Evolutionary conservation across 2,329 filamentous ascomycete species (phyloP).

Genomic region (Basipetospora sp.): DNA sequence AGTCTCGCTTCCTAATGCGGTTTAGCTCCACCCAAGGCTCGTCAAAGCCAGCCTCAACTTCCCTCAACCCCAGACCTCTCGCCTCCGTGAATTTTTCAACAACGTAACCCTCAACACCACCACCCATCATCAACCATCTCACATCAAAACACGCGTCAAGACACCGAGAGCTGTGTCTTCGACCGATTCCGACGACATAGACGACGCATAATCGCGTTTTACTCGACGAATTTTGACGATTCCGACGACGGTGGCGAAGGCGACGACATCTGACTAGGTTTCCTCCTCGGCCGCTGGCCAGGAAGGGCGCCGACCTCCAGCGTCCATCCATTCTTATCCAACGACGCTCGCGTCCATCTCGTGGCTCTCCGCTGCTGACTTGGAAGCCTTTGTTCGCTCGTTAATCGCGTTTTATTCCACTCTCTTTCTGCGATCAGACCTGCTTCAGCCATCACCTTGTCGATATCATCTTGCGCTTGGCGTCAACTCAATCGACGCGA

Average conservation of each 20-base stretch:
- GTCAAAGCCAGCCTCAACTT: slow-evolving; percentile 8
- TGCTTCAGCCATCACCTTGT: no score
- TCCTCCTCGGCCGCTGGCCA: slow-evolving; percentile 32
- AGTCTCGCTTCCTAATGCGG: slow-evolving; percentile 2
- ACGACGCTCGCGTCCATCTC: slow-evolving; percentile 10
- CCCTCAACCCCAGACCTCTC: no score
- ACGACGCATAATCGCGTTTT: slow-evolving; percentile 17
- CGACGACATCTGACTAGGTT: slow-evolving; percentile 27
- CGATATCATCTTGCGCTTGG: no score
- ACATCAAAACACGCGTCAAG: slow-evolving; percentile 39
- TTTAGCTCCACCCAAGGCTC: slow-evolving; percentile 1
- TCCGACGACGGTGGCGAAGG: slow-evolving; percentile 28
- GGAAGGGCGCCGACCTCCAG: slow-evolving; percentile 27
- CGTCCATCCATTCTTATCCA: slow-evolving; percentile 25
- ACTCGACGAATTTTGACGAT: slow-evolving; percentile 18
- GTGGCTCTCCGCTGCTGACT: no score
- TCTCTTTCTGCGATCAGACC: no score
- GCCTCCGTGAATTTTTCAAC: slow-evolving; percentile 9
- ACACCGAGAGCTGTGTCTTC: slow-evolving; percentile 26
- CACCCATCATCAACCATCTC: slow-evolving; percentile 12
- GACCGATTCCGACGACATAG: slow-evolving; percentile 8
- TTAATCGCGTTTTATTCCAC: no score
- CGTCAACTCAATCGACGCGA: background rate
- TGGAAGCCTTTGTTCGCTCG: no score
- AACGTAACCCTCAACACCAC: slow-evolving; percentile 8